phyloP scores from a whole-genome alignment of 129 eudicot species.

The Flaveria ramosissima region DNA sequence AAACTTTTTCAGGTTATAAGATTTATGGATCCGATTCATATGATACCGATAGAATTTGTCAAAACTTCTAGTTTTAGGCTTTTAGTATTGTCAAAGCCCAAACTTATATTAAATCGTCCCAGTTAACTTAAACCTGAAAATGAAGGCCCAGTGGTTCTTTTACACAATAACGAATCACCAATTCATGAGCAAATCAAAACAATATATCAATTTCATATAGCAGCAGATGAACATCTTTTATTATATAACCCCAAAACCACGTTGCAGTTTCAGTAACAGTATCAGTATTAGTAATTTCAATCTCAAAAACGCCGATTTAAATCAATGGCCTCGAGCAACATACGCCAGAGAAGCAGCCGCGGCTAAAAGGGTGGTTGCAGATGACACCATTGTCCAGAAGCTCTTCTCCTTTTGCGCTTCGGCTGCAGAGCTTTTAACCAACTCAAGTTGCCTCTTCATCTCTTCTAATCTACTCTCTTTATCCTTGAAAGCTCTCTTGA shows the following conservation, averaged over 20 bases:
- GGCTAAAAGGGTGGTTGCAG: constrained; percentile 76
- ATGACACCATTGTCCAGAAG: constrained; percentile 79
- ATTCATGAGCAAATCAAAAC: background rate
- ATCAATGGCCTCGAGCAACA: constrained; percentile 40
- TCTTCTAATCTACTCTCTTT: constrained; percentile 51
- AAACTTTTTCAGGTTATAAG: too few species aligned
- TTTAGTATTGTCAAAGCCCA: too few species aligned
- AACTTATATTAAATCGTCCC: too few species aligned
- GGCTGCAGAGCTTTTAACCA: constrained; percentile 41
- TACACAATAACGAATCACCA: background rate
- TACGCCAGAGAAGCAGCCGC: constrained; percentile 64
- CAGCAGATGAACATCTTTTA: constrained; percentile 15
- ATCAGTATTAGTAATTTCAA: background rate
- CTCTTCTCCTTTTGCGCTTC: constrained; percentile 63
- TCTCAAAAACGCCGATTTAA: background rate
- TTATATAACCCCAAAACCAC: constrained; percentile 9
- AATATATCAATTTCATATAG: constrained; percentile 4
- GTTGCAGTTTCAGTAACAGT: background rate
- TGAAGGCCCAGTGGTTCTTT: too few species aligned
- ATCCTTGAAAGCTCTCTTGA: constrained; percentile 56
- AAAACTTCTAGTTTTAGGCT: too few species aligned
- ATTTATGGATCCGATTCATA: too few species aligned
- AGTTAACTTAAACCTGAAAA: too few species aligned
- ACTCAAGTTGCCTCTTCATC: constrained; percentile 57
- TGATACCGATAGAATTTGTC: too few species aligned